phyloP scores from a whole-genome alignment of 176 grass and related monocot species.

The Echinochloa phyllopogon region DNA sequence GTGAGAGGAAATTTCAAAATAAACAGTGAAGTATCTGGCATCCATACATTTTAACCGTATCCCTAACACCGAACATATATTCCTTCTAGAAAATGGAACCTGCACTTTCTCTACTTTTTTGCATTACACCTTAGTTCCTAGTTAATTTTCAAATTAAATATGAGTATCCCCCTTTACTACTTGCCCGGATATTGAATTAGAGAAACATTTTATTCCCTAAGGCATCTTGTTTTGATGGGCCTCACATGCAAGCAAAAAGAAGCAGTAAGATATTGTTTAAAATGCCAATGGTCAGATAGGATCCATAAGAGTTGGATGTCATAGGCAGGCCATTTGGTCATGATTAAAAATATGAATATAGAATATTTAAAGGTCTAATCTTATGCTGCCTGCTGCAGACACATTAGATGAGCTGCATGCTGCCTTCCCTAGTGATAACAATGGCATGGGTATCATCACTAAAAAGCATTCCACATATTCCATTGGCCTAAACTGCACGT shows the following conservation, averaged over 20 bases:
- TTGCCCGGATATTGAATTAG: conserved; percentile 5
- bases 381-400: conserved; percentile 22
- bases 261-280: conserved; percentile 10
- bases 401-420: not conserved
- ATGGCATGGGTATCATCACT: not conserved
- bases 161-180: not conserved
- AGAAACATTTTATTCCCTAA: conserved; percentile 18
- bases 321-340: not conserved
- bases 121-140: not conserved
- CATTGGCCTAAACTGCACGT: not conserved
- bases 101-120: not conserved
- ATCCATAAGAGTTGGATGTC: not conserved
- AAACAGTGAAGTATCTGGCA: conserved; percentile 1
- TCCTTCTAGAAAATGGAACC: not conserved
- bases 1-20: conserved; percentile 12
- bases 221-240: not conserved
- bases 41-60: not conserved
- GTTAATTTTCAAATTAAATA: conserved; percentile 1
- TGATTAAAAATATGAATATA: not conserved
- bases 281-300: not conserved
- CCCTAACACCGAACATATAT: not conserved
- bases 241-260: conserved; percentile 34
- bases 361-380: not conserved
- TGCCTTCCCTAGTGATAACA: conserved; percentile 8
- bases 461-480: conserved; percentile 11